Evolutionary conservation across 2,329 filamentous ascomycete genomes (phyloP).

Genomic region (Hymenoscyphus albidus): DNA sequence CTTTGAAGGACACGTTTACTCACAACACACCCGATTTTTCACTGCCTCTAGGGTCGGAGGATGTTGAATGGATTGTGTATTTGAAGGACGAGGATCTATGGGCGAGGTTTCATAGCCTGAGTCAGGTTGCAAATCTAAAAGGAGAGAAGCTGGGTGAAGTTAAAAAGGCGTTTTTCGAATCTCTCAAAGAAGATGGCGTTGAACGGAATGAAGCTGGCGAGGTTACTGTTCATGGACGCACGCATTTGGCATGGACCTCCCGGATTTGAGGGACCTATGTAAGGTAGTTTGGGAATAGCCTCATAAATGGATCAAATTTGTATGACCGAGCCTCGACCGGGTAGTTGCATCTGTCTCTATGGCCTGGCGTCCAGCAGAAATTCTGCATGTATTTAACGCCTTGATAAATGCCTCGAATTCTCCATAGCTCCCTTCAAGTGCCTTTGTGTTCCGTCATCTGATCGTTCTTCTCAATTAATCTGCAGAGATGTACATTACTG

Average conservation of each 20-base stretch:
- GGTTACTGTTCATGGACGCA: slow-evolving; percentile 60
- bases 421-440: slow-evolving; percentile 15
- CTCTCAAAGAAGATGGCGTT: slow-evolving; percentile 49
- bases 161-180: slow-evolving; percentile 49
- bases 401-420: slow-evolving; percentile 12
- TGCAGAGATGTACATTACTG: slow-evolving; percentile 36
- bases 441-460: background rate
- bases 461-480: slow-evolving; percentile 24
- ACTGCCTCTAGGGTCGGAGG: slow-evolving; percentile 56
- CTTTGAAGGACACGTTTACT: slow-evolving; percentile 42
- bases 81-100: slow-evolving; percentile 57
- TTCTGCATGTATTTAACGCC: slow-evolving; percentile 18
- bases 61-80: slow-evolving; percentile 54
- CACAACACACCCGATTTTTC: slow-evolving; percentile 49
- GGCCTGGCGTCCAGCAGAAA: slow-evolving; percentile 6
- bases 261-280: slow-evolving; percentile 34
- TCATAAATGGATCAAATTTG: slow-evolving; percentile 2
- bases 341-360: slow-evolving; percentile 3
- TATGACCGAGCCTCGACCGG: background rate
- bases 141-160: slow-evolving; percentile 47
- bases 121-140: slow-evolving; percentile 59
- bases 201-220: slow-evolving; percentile 58
- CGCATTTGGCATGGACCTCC: slow-evolving; percentile 59
- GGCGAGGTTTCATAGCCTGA: slow-evolving; percentile 62
- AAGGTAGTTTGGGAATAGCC: background rate